Base-by-base conservation (phyloP, 2,329 filamentous ascomycete species). In the Thelonectria rubi region DNA sequence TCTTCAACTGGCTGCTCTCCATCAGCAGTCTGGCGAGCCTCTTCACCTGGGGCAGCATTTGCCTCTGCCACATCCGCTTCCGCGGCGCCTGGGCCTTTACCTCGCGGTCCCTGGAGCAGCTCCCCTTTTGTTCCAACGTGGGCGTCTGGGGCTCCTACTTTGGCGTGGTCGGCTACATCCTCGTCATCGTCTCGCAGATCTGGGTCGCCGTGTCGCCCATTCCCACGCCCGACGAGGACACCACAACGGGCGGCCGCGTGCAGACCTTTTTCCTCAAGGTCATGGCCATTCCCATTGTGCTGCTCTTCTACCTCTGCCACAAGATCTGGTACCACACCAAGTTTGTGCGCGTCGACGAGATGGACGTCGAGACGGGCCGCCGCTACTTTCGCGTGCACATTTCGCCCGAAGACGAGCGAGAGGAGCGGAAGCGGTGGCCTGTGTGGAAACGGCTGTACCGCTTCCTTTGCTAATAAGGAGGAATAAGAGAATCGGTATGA, bases 1-100 rank as follows among this genome's bases (percentile, higher is more conserved):
- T 92, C 10, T 91, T 97, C 67, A 84, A 86, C 68, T 97, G 94
- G 93, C 86, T 97, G 74, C 82, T 91, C 12, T 87, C 91, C 53
- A 82, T 93, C 50, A 91, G 89, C 4, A 90, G 88, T 34, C 82
- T 93, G 12, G 90, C 88, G 12, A 89, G 86, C 34, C 84, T 93
- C 70, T 92, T 94, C 79, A 93, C 90, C 2, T 94, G 91, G 91
- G 87, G 82, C 40, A 91, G 91, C 64, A 94, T 97, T 74, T 97
- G 93, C 75, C 79, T 96, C 3, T 87, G 90, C 26, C 93, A 97
- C 76, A 96, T 97, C 72, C 92, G 93, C 45, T 97, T 97, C 85
- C 92, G 94, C 66, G 79, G 81, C 24, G 92, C 89, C 7, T 97
- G 93, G 92, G 82, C 80, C 24, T 73, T 79, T 9, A 86, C 88